These are phyloP conservation scores for Coelastrella sp. DNA, from an alignment of 139 green algal species.

Conservation along the genomic window DNA sequence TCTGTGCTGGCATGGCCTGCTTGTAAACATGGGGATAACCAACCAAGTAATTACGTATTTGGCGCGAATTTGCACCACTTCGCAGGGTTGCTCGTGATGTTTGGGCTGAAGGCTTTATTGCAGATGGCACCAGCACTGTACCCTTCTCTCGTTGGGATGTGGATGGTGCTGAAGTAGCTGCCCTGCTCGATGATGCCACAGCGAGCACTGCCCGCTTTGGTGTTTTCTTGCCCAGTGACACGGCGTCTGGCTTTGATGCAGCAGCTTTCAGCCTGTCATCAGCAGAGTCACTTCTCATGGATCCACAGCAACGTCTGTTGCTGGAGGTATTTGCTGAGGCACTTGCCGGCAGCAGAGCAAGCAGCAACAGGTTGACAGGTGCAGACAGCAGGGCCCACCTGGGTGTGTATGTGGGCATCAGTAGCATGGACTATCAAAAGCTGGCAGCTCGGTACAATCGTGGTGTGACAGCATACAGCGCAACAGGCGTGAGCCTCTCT, in stretches of 20 bases:
- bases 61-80: background rate
- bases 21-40: background rate
- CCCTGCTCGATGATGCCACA: background rate
- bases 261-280: conserved; percentile 67
- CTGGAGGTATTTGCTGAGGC: conserved; percentile 61
- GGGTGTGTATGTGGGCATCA: conserved; percentile 69
- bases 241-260: conserved; percentile 76
- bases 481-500: conserved; percentile 76
- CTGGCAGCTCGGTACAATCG: conserved; percentile 47
- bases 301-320: conserved; percentile 91
- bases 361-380: background rate
- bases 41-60: too few relatives aligned
- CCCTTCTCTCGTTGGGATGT: conserved; percentile 72
- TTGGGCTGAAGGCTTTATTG: conserved; percentile 5
- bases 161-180: conserved; percentile 44
- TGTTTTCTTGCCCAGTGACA: conserved; percentile 63
- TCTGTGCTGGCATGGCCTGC: background rate
- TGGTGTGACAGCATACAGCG: conserved; percentile 51
- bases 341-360: conserved; percentile 5
- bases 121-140: conserved; percentile 56
- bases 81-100: conserved; percentile 2
- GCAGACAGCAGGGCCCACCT: background rate
- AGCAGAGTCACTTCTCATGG: conserved; percentile 76
- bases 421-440: conserved; percentile 75
- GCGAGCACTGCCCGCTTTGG: conserved; percentile 66